These are phyloP conservation scores for Ustilago vetiveriae DNA, from an alignment of 1,284 basidiomycete genomes.

Conservation along the genomic window DNA sequence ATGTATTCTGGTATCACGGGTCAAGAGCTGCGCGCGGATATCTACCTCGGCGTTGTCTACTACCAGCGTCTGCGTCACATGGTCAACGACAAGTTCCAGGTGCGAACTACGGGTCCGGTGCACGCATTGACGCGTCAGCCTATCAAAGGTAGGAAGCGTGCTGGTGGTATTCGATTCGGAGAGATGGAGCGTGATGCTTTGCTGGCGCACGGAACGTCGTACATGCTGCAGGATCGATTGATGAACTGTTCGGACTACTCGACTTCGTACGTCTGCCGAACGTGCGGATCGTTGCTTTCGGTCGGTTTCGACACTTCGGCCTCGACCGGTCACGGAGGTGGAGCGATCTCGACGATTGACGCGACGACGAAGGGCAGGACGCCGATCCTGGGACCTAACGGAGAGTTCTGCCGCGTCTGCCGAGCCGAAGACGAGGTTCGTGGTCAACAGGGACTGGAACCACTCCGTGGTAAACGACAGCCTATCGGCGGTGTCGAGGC, in stretches of 20 bases:
- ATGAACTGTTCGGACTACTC: constrained; percentile 99
- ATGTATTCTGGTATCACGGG: constrained; percentile 99
- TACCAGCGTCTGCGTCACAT: constrained; percentile 99
- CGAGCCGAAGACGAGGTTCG: constrained; percentile 46
- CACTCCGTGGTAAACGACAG: constrained; percentile 35
- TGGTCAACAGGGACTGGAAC: constrained; percentile 33
- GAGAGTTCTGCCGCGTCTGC: constrained; percentile 65
- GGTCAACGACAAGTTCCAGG: constrained; percentile 99
- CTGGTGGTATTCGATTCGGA: constrained; percentile 98
- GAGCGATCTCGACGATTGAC: constrained; percentile 41
- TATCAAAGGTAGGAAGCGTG: constrained; percentile 98
- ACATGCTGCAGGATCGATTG: constrained; percentile 94
- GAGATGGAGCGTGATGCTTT: constrained; percentile 99
- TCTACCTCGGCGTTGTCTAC: constrained; percentile 97
- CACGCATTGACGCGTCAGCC: constrained; percentile 95
- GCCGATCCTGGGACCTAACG: constrained; percentile 58
- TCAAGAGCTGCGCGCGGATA: constrained; percentile 96
- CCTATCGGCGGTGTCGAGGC: constrained; percentile 44
- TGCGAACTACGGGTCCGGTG: constrained; percentile 95
- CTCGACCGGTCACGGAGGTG: constrained; percentile 7
- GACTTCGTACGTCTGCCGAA: constrained; percentile 96
- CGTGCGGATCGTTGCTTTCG: constrained; percentile 93
- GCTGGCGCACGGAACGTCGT: constrained; percentile 97
- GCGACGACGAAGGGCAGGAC: constrained; percentile 21
- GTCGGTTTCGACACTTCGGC: constrained; percentile 71